These are phyloP conservation scores for Benincasa hispida DNA, from an alignment of 306 rosid genomes.

Conservation along the genomic window DNA sequence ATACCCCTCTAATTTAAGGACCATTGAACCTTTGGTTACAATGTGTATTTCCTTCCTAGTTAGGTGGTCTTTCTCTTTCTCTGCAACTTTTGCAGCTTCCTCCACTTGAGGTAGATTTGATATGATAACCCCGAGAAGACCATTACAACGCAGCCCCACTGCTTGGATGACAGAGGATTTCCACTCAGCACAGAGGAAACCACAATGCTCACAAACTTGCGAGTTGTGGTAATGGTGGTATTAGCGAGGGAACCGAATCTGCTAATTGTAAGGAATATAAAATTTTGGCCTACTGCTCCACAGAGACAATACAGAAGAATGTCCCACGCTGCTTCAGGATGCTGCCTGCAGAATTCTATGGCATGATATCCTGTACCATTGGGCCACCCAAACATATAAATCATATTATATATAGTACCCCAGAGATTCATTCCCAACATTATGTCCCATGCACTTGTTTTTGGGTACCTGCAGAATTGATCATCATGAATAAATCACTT, in stretches of 20 bases:
- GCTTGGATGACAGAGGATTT: constrained; percentile 79
- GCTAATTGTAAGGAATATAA: constrained; percentile 89
- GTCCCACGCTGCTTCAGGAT: constrained; percentile 97
- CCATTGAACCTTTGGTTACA: constrained; percentile 13
- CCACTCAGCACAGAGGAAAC: constrained; percentile 87
- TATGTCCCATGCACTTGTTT: constrained; percentile 93
- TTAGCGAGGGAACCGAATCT: constrained; percentile 87
- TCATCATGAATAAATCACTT: constrained; percentile 4
- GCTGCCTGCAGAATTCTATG: constrained; percentile 60
- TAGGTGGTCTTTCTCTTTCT: constrained; percentile 71
- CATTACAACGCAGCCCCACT: constrained; percentile 85
- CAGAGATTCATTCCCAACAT: constrained; percentile 98
- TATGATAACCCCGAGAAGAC: constrained; percentile 91
- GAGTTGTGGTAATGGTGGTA: constrained; percentile 95
- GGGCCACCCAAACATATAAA: constrained; percentile 93
- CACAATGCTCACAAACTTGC: constrained; percentile 93
- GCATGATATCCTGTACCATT: constrained; percentile 64
- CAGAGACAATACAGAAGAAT: constrained; percentile 75
- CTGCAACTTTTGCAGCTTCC: constrained; percentile 61
- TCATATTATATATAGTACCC: constrained; percentile 87
- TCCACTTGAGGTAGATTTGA: constrained; percentile 93
- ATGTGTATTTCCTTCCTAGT: constrained; percentile 16
- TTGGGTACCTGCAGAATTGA: constrained; percentile 57
- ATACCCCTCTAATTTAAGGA: constrained; percentile 24
- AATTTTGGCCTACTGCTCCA: constrained; percentile 97